Percentiles rank a stretch among this genome's conserved stretches.
Evolutionary conservation across 768 basidiomycete species (phyloP).

Genomic region (Tubosaeta sp.): DNA sequence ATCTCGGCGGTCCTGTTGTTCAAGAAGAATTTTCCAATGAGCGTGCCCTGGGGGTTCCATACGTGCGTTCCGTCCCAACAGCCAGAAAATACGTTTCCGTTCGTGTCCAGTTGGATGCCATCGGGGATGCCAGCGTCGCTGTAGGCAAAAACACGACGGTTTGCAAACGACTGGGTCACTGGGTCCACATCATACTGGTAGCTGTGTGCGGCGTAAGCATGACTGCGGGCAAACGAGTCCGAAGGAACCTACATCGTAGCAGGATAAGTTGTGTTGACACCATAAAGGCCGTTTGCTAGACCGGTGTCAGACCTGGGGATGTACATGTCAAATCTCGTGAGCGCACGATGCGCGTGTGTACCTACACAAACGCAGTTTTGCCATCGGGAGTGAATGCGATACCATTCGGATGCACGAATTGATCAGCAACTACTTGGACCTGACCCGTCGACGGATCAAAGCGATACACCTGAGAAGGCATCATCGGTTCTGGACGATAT

Average conservation of each 20-base stretch:
- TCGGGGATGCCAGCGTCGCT: slow-evolving; percentile 63
- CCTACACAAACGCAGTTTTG: slow-evolving; percentile 59
- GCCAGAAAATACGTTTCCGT: slow-evolving; percentile 64
- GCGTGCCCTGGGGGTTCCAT: slow-evolving; percentile 49
- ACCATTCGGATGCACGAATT: slow-evolving; percentile 71
- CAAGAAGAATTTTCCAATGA: slow-evolving; percentile 66
- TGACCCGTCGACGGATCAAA: slow-evolving; percentile 60
- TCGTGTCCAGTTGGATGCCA: slow-evolving; percentile 60
- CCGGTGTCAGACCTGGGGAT: slow-evolving; percentile 31
- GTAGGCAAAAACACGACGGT: slow-evolving; percentile 67
- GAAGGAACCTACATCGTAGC: slow-evolving; percentile 56
- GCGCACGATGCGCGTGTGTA: neutral
- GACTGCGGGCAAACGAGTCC: neutral
- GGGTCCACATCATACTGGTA: slow-evolving; percentile 68
- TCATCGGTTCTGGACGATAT: slow-evolving; percentile 62
- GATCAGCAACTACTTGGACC: slow-evolving; percentile 71
- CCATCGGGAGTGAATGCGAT: slow-evolving; percentile 68
- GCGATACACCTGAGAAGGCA: slow-evolving; percentile 77
- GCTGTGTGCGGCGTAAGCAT: slow-evolving; percentile 32
- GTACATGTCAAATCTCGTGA: slow-evolving; percentile 6
- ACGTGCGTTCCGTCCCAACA: slow-evolving; percentile 69
- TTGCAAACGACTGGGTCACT: slow-evolving; percentile 48
- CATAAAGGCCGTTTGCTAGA: slow-evolving; percentile 39
- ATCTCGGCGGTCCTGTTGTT: slow-evolving; percentile 32
- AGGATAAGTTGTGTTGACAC: slow-evolving; percentile 54